Evolutionary conservation across 257 asterid genomes (phyloP), one percentile per base, ranked within the genome.

Genomic region (Knoxia roxburghii): DNA sequence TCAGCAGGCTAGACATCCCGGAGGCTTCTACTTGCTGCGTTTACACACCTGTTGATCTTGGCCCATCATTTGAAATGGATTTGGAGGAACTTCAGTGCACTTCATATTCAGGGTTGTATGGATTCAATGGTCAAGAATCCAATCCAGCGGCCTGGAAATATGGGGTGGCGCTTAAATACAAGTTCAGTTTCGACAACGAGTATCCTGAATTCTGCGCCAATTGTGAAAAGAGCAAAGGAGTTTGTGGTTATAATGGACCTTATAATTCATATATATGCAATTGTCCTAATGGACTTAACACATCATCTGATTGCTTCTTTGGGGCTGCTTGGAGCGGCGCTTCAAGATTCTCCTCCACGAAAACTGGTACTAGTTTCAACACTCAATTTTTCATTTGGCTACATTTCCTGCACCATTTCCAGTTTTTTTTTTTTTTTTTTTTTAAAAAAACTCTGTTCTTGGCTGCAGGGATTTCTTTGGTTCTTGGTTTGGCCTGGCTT

Each of bases 221-320:
- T 66, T 91, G 98, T 65, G 98, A 91, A 68, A 89, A 83, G 80
- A 91, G 85, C 32, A 81, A 81, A 53, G 98, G 98, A 69, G 90
- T 81, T 26, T 91, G 96, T 65, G 95, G 96, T 1, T 91, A 74
- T 30, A 68, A 75, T 53, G 84, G 55, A 55, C 76, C 78, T 6
- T 79, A 74, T 13, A 77, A 73, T 78, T 61, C 84, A 6, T 91
- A 85, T 64, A 24, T 72, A 24, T 91, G 98, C 39, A 84, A 85
- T 43, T 89, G 98, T 67, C 91, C 93, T 2, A 72, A 72, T 50
- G 95, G 96, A 61, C n/a, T 88, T 55, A 91, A 88, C 64, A 83
- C 88, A 2, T 72, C 96, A 0, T 66, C 80, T 0, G 86, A 87
- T 71, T 91, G 98, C 72, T 85, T 74, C 64, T 80, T 73, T 5